These are phyloP conservation scores for Fusarium continuum DNA, from an alignment of 2,329 filamentous ascomycete genomes.

Conservation along the genomic window DNA sequence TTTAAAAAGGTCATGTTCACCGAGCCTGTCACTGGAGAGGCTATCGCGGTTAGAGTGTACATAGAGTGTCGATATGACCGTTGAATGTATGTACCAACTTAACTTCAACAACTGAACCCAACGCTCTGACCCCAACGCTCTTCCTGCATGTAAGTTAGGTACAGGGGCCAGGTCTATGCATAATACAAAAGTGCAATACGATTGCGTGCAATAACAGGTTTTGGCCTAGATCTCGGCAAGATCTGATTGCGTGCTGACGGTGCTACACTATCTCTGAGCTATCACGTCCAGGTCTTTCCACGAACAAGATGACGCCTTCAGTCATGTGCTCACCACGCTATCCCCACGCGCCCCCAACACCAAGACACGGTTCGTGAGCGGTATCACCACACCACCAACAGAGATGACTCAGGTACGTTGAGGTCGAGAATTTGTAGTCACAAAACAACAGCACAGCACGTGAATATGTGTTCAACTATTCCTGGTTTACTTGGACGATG, in stretches of 20 bases:
- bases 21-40: not conserved
- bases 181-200: constrained; percentile 2
- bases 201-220: constrained; percentile 6
- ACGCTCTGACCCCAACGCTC: too few relatives aligned
- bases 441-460: not conserved
- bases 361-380: constrained; percentile 9
- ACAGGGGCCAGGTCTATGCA: not conserved
- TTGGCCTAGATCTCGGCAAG: constrained; percentile 9
- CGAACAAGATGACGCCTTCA: constrained; percentile 28
- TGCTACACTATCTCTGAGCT: constrained; percentile 8
- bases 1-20: not conserved
- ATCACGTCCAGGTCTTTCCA: constrained; percentile 13
- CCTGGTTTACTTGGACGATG: constrained; percentile 51
- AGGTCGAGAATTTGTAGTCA: not conserved
- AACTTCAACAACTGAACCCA: too few relatives aligned
- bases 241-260: constrained; percentile 31
- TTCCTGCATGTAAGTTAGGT: not conserved
- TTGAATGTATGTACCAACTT: not conserved
- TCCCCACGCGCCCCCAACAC: constrained; percentile 27
- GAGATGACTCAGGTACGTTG: not conserved
- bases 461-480: not conserved
- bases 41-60: constrained; percentile 13
- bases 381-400: constrained; percentile 24
- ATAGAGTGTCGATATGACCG: not conserved
- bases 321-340: constrained; percentile 37